Base-by-base conservation (phyloP, 23 red algal genomes). In the Gracilaria caudata region DNA sequence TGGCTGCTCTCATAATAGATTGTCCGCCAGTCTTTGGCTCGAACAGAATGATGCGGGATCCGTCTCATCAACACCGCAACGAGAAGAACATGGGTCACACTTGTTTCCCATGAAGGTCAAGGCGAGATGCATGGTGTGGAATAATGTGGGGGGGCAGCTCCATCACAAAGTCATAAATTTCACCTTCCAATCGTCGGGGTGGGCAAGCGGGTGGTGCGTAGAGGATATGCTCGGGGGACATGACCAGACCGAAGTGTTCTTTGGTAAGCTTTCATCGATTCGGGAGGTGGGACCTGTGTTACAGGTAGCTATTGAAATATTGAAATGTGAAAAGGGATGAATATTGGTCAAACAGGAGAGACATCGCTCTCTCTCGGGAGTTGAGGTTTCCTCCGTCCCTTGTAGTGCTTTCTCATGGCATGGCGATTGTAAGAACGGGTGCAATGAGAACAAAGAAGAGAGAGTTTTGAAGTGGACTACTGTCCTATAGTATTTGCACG, bases 1-100 rank as follows among this genome's bases (percentile, higher is more conserved):
- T 17, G 35, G 55, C 20, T 75, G 70, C 40, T 75, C 70, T 32
- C 37, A 75, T 17, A 38, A 4, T 32, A 29, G 79, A 45, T 24
- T 83, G 79, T 63, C 54, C 6, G 79, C 26, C 10, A 83, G 56
- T 11, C 63, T 83, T 33, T 83, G 79, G 79, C 57, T 83, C 28
- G 79, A 83, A 11, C 36, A 83, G 21, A 30, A 64, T 33, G 79
- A 83, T 7, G 30, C 20, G 33, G 58, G 58, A 16, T 63, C 4
- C 4, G 79, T 83, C 43, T 75, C 70, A 47, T 4, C 19, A 29
- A 17, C 20, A 8, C 0, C 10, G 25, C 70, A 20, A 4, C 70
- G 49, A 1, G 57, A 45, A 49, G 35, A 4, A 10, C 2, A 47
- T 7, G 36, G 58, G 9, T 30, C 17, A n/a, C 14, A 32, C 24